Evolutionary conservation across 768 basidiomycete species (phyloP), one percentile per base, ranked within the genome.

Genomic region (Termitomyces sp.): DNA sequence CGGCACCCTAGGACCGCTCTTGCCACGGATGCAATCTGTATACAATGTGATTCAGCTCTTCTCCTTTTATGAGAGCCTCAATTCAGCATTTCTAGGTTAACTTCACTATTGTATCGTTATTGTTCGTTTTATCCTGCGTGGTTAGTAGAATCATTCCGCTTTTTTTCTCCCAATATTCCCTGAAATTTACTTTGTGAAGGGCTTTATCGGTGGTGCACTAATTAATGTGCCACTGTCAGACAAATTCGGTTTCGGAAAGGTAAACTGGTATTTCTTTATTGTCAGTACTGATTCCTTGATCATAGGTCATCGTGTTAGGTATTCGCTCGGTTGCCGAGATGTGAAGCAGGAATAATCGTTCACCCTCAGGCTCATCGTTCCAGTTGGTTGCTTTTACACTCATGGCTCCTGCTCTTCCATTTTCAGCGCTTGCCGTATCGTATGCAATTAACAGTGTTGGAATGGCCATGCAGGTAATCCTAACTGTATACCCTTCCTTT

Each of bases 331-430:
- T 16, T 18, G 12, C 42, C 34, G 31, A 55, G 9, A 22, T 45
- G 20, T 39, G 13, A 45, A 6, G 24, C 37, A 5, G 11, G 44
- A 50, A 31, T 33, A 18, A 50, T 15, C 6, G 18, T 33, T 42
- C 18, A 22, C 11, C 39, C 16, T 27, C 22, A 72, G 81, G 81
- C 0, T 75, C 84, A 0, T 50, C 72, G 13, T 70, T 65, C 15
- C 82, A 84, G 67, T 61, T 77, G 1, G 51, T 79, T 4, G 81
- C 73, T 4, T 86, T 80, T 60, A 65, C 71, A 7, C 66, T 85
- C 11, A 75, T 78, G 64, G 70, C 76, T 1, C 69, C 81, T 9
- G 81, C 73, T 9, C 77, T 78, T 1, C 83, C 83, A 0, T 87
- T 85, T 61, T 82, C 84, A 2, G 75, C 74, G 6, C 76, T 86